Conservation (phyloP, 1,284 basidiomycete genomes). For the Tylopilus orsonianus region DNA sequence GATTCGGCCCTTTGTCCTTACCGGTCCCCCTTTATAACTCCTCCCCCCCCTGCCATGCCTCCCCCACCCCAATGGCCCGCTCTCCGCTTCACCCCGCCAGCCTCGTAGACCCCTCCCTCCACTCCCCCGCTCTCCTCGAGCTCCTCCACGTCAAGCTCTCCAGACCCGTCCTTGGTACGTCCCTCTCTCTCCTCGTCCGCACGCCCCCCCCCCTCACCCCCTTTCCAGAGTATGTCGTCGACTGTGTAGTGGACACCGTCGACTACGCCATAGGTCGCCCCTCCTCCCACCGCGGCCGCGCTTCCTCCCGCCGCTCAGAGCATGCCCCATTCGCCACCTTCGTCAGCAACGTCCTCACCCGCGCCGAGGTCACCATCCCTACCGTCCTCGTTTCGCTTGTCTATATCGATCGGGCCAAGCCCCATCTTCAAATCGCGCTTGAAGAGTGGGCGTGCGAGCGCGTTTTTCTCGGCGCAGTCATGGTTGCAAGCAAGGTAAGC, state of each 20-base stretch:
- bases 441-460: conserved; percentile 79
- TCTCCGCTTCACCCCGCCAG: conserved; percentile 57
- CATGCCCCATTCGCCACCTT: conserved; percentile 59
- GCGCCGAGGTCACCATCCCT: conserved; percentile 66
- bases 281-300: conserved; percentile 50
- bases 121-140: conserved; percentile 62
- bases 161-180: conserved; percentile 59
- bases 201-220: conserved; percentile 5
- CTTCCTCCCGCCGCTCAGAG: conserved; percentile 46
- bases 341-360: conserved; percentile 60
- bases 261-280: conserved; percentile 68
- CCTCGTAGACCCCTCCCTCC: conserved; percentile 59
- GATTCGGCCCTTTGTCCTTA: conserved; percentile 32
- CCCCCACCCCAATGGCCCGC: conserved; percentile 16
- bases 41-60: conserved; percentile 4
- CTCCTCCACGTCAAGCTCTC: conserved; percentile 62
- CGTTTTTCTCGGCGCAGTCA: conserved; percentile 71
- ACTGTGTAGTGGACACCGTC: conserved; percentile 65
- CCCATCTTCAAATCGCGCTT: conserved; percentile 70
- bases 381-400: conserved; percentile 64
- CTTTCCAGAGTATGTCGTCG: conserved; percentile 62
- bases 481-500: conserved; percentile 68
- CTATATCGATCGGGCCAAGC: conserved; percentile 70
- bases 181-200: neutral
- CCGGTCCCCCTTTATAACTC: conserved; percentile 36